These are phyloP conservation scores for Trichoderma sp. DNA, from an alignment of 2,329 filamentous ascomycete species.

Conservation along the genomic window DNA sequence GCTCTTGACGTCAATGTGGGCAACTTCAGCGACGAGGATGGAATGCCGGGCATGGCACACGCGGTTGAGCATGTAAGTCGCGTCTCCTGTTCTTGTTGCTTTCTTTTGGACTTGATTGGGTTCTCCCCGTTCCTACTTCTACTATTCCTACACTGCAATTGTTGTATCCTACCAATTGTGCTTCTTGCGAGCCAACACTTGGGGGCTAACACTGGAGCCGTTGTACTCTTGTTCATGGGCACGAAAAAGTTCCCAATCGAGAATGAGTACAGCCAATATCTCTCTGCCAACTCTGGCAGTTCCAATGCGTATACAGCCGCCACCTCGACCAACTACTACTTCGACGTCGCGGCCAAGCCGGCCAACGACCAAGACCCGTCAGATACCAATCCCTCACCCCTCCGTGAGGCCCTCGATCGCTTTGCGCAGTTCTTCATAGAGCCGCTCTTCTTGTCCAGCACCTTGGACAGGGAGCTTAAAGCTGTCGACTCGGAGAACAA, in stretches of 20 bases:
- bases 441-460: slow-evolving; percentile 81
- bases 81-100: background rate
- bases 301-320: slow-evolving; percentile 95
- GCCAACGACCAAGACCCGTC: slow-evolving; percentile 60
- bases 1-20: slow-evolving; percentile 95
- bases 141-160: background rate
- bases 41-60: slow-evolving; percentile 94
- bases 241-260: slow-evolving; percentile 96
- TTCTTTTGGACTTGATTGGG: background rate
- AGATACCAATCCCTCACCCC: slow-evolving; percentile 56
- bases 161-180: background rate
- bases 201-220: background rate
- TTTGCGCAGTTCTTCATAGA: slow-evolving; percentile 94
- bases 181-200: background rate
- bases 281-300: slow-evolving; percentile 84
- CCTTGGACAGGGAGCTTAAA: slow-evolving; percentile 80
- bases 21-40: slow-evolving; percentile 87
- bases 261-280: slow-evolving; percentile 93
- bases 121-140: background rate
- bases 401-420: slow-evolving; percentile 82
- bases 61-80: slow-evolving; percentile 79
- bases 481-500: slow-evolving; percentile 97
- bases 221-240: slow-evolving; percentile 86
- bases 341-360: slow-evolving; percentile 85
- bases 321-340: slow-evolving; percentile 97